Evolutionary conservation across 164 flowering plant species (phyloP).

Genomic region (Akebia trifoliata): DNA sequence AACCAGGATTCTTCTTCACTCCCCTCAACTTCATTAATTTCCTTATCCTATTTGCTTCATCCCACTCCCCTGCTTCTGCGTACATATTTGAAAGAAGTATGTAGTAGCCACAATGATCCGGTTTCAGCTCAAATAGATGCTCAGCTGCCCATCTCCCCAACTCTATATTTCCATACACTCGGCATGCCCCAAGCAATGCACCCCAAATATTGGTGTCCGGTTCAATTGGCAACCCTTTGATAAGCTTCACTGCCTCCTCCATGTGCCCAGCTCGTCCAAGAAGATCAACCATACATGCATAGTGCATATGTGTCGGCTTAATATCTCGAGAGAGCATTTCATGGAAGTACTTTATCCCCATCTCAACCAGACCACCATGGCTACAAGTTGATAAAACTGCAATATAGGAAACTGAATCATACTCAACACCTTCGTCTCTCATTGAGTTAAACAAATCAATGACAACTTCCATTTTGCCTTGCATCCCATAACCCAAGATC

Average conservation of each 20-base stretch:
- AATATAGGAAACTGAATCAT: constrained; percentile 24
- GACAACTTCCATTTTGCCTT: constrained; percentile 28
- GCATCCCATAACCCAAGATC: constrained; percentile 40
- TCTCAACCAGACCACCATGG: constrained; percentile 38
- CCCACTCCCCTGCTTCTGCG: constrained; percentile 15
- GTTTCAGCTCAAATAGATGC: constrained; percentile 9
- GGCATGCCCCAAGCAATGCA: constrained; percentile 11
- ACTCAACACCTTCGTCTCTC: not conserved
- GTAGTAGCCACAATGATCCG: constrained; percentile 11
- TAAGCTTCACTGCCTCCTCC: constrained; percentile 4
- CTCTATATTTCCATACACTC: not conserved
- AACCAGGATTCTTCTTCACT: constrained; percentile 8
- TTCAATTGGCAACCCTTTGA: constrained; percentile 1
- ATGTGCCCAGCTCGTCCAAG: constrained; percentile 10
- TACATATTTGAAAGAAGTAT: constrained; percentile 15
- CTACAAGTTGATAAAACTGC: constrained; percentile 44
- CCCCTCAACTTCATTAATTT: constrained; percentile 11
- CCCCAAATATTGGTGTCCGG: constrained; percentile 8
- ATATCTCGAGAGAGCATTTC: constrained; percentile 6
- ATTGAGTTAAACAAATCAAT: constrained; percentile 28
- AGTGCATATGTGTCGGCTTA: not conserved
- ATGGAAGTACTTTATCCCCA: not conserved
- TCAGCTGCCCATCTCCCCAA: constrained; percentile 11
- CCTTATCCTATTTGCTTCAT: constrained; percentile 12
- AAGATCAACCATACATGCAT: constrained; percentile 12